Evolutionary conservation across 73 alveolate species (phyloP).

Genomic region (Loxodes magnus): DNA sequence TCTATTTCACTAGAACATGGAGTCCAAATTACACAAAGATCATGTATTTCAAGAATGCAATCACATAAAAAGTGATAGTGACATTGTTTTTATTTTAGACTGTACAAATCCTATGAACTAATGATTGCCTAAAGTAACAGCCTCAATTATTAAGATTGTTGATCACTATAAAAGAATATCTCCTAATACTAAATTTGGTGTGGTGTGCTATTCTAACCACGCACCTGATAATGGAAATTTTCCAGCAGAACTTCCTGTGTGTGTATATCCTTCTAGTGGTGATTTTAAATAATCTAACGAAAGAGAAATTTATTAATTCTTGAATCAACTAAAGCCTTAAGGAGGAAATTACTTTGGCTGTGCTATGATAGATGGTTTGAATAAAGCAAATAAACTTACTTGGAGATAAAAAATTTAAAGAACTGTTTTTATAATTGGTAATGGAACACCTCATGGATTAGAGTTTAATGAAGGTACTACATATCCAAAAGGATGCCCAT

Average conservation of each 20-base stretch:
- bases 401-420: not conserved
- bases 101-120: not conserved
- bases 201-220: conserved; percentile 4
- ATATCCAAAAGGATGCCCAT: conserved; percentile 9
- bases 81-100: not conserved
- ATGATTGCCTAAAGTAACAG: not conserved
- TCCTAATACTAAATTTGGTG: not conserved
- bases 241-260: conserved; percentile 3
- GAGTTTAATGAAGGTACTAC: conserved; percentile 3
- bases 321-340: not conserved
- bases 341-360: not conserved
- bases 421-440: not conserved
- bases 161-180: not conserved
- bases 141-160: not conserved
- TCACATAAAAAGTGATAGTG: not conserved
- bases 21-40: not conserved
- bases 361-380: conserved; percentile 3
- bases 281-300: not conserved
- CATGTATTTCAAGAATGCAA: not conserved
- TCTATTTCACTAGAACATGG: not conserved
- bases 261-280: not conserved
- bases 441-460: conserved; percentile 3
- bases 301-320: not conserved
- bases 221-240: not conserved
- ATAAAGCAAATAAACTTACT: not conserved